Evolutionary conservation across 768 basidiomycete species (phyloP).

Genomic region (Tricholoma furcatifolium): DNA sequence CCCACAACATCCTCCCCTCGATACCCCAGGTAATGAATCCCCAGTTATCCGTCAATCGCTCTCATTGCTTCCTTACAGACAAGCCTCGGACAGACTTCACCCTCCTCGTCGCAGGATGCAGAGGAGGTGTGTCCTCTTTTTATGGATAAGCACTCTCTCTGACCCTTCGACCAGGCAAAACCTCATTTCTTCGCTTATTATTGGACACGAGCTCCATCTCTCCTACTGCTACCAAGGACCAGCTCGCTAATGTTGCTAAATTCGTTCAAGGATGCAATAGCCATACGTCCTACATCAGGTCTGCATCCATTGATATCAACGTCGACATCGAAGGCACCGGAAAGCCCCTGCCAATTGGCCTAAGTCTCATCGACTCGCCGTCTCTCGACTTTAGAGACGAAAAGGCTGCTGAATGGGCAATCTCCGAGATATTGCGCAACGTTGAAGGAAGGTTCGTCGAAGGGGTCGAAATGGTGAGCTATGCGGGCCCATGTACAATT

Average conservation of each 20-base stretch:
- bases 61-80: conserved; percentile 24
- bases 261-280: conserved; percentile 75
- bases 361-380: conserved; percentile 81
- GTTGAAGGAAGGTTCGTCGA: conserved; percentile 74
- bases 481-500: conserved; percentile 18
- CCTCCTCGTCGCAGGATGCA: conserved; percentile 79
- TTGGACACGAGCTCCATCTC: conserved; percentile 78
- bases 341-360: conserved; percentile 49
- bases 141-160: conserved; percentile 15
- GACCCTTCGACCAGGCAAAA: conserved; percentile 65
- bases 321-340: conserved; percentile 48
- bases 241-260: conserved; percentile 77
- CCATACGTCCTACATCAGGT: conserved; percentile 71
- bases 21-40: conserved; percentile 35
- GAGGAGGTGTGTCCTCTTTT: conserved; percentile 51
- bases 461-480: conserved; percentile 74
- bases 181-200: conserved; percentile 81
- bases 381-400: conserved; percentile 76
- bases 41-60: conserved; percentile 14
- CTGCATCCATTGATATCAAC: conserved; percentile 71
- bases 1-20: conserved; percentile 22
- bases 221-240: conserved; percentile 61
- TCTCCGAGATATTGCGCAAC: conserved; percentile 67
- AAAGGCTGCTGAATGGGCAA: conserved; percentile 55
- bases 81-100: conserved; percentile 46